A percentile compares a stretch with the other conserved stretches of the same genome.
Evolutionary conservation across 2,329 filamentous ascomycete genomes (phyloP).

Genomic region (Lecanosticta acicola): DNA sequence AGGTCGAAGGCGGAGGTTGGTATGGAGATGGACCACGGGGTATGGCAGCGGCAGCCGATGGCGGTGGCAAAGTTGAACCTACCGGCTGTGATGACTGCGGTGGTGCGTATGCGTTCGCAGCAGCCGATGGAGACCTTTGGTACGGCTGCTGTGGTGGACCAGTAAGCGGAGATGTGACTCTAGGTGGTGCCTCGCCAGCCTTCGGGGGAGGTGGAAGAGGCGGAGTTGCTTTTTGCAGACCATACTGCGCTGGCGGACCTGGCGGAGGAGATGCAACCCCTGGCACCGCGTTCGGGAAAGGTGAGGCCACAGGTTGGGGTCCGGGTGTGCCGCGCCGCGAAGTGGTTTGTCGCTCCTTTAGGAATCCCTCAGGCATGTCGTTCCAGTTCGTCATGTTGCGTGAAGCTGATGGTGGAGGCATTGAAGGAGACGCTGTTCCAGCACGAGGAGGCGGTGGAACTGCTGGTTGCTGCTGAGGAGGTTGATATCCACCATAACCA

Average conservation of each 20-base stretch:
- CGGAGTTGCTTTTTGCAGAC: constrained; percentile 57
- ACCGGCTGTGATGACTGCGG: constrained; percentile 42
- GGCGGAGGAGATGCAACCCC: constrained; percentile 48
- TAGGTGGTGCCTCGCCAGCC: constrained; percentile 59
- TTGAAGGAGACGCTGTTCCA: constrained; percentile 59
- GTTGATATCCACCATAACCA: constrained; percentile 42
- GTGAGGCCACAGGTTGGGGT: constrained; percentile 61
- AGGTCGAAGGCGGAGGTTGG: constrained; percentile 63
- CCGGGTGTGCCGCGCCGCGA: constrained; percentile 70
- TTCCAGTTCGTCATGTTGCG: constrained; percentile 84
- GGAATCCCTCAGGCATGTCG: constrained; percentile 77
- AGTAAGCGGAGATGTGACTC: constrained; percentile 65
- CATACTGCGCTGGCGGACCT: constrained; percentile 50
- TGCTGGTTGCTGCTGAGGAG: constrained; percentile 38
- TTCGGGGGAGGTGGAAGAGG: constrained; percentile 82
- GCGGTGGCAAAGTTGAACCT: constrained; percentile 41
- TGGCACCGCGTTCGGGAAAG: constrained; percentile 63
- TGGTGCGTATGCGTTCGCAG: constrained; percentile 61
- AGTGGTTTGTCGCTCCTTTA: constrained; percentile 55
- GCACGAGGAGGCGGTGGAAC: constrained; percentile 60
- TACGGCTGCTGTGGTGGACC: constrained; percentile 43
- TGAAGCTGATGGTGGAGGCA: constrained; percentile 61
- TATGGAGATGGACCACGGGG: constrained; percentile 79
- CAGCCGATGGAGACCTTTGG: constrained; percentile 47
- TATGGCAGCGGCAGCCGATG: constrained; percentile 53